Conservation (phyloP, 345 rosid species). For the Lumnitzera racemosa region DNA sequence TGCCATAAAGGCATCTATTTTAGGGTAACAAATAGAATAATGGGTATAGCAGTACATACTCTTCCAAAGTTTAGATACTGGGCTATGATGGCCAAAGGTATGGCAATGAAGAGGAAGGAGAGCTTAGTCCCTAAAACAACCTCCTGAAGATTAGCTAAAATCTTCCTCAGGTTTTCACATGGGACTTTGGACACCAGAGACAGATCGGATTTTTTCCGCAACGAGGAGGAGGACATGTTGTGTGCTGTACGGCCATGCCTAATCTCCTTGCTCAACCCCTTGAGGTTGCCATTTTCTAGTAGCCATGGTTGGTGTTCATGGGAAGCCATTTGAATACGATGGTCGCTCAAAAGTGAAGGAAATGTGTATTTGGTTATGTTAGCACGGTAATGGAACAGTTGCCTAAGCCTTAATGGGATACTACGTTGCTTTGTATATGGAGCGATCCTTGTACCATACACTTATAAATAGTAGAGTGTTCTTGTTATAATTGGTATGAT, state of each 20-base stretch:
- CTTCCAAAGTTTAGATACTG: conserved; percentile 41
- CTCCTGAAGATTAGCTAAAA: conserved; percentile 69
- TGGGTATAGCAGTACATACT: conserved; percentile 17
- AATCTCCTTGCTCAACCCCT: conserved; percentile 48
- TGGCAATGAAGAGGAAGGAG: conserved; percentile 62
- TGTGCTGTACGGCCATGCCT: conserved; percentile 70
- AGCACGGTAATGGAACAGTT: not conserved
- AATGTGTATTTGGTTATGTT: not conserved
- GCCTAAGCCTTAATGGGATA: not conserved
- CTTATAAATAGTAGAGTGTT: no score
- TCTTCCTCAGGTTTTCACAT: conserved; percentile 29
- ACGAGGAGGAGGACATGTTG: conserved; percentile 76
- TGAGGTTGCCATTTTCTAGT: conserved; percentile 48
- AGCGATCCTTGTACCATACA: no score
- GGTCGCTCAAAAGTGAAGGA: not conserved
- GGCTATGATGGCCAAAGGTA: conserved; percentile 70
- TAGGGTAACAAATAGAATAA: not conserved
- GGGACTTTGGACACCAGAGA: conserved; percentile 50
- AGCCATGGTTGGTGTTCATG: conserved; percentile 25
- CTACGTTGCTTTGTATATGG: not conserved
- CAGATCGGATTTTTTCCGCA: conserved; percentile 74
- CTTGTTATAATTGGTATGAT: no score
- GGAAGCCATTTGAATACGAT: conserved; percentile 20
- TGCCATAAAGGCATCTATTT: no score
- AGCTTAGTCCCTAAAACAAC: conserved; percentile 84